These are phyloP conservation scores for Thalassiosira hispida DNA, from an alignment of 352 stramenopile species.

Conservation along the genomic window DNA sequence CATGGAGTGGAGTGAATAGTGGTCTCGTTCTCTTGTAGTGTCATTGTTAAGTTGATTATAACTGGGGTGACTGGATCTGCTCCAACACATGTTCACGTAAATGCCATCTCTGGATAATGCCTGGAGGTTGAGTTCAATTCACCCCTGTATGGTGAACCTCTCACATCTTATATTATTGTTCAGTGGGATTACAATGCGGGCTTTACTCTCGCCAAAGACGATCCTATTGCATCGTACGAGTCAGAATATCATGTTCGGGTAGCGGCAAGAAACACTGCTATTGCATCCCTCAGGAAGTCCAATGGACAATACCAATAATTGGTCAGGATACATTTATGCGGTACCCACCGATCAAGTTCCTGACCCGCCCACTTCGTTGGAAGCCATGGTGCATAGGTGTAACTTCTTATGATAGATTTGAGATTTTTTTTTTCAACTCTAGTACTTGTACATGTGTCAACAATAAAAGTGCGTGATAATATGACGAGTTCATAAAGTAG, in stretches of 20 bases:
- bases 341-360: constrained; percentile 88
- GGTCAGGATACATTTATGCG: constrained; percentile 86
- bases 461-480: no score
- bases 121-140: constrained; percentile 91
- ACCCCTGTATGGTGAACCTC: constrained; percentile 65
- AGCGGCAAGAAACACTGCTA: constrained; percentile 89
- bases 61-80: constrained; percentile 89
- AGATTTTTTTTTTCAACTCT: no score
- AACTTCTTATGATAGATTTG: no score
- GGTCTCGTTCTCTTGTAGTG: no score
- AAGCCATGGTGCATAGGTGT: constrained; percentile 44
- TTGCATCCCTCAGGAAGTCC: constrained; percentile 87
- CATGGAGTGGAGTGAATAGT: constrained; percentile 82
- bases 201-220: constrained; percentile 27
- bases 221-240: constrained; percentile 43
- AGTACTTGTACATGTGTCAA: no score
- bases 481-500: no score
- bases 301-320: constrained; percentile 90
- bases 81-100: constrained; percentile 88
- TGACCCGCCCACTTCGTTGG: constrained; percentile 78
- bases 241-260: constrained; percentile 92
- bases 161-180: constrained; percentile 50
- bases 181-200: constrained; percentile 52
- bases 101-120: constrained; percentile 89
- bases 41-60: constrained; percentile 71